Base-by-base conservation (phyloP, 768 basidiomycete species). In the Mycena leptocephala region DNA sequence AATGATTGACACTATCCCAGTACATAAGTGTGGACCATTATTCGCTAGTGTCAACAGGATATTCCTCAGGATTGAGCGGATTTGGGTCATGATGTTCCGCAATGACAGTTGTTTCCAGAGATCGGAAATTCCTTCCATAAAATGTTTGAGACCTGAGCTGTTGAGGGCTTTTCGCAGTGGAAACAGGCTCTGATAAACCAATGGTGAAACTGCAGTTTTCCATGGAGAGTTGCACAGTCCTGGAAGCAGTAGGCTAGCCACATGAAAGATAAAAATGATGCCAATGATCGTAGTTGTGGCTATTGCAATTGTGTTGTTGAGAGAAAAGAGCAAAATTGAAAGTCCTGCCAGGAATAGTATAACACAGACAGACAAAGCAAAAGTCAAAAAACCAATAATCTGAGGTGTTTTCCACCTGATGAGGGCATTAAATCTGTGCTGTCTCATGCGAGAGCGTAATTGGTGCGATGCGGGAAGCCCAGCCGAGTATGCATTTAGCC, bases 141-240 rank as follows among this genome's bases (percentile, higher is more conserved):
- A 10, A 43, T 70, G 8, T 7, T 70, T 56, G 13, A 61, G 3
- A 11, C 58, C 22, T 61, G 56, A n/a, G 41, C 69, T 70, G n/a
- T 26, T 14, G 22, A 70, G 41, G 11, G 24, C 24, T 70, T 59
- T 26, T 11, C 69, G 73, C 13, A 76, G n/a, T 6, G 70, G 70
- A 73, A 56, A 56, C n/a, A 71, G 65, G 61, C 51, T 61, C 20
- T 41, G 53, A 74, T 72, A 79, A 35, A 78, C 33, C 24, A 70
- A 53, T 26, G 79, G 79, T 35, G 79, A 79, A 39, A 78, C 63
- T 28, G 79, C 72, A 37, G 79, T 79, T 72, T 78, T 79, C 79
- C 79, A 79, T 28, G 79, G 79, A 78, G 76, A 79, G 67, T 79
- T 76, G 69, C 65, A 78, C 11, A 79, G 48, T 35, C 76, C 79